Evolutionary conservation across 176 grass and related monocot species (phyloP), one percentile per base, ranked within the genome.

Genomic region (Carex cristatella): DNA sequence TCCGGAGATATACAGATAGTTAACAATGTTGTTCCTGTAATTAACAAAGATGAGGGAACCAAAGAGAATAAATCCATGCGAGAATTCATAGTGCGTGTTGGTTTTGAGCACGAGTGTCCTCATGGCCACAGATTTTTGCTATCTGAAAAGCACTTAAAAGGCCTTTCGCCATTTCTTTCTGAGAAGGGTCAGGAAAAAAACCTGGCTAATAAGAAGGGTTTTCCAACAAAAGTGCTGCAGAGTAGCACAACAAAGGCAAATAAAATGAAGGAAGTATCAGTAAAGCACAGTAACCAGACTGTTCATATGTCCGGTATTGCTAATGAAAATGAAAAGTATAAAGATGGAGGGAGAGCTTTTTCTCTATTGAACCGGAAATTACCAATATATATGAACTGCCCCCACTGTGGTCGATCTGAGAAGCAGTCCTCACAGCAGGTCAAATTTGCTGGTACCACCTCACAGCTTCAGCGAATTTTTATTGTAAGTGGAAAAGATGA

Each of bases 371-470:
- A 93, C 86, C 92, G 85, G 85, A 98, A 94, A 72, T 85, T 98
- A 76, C 96, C 96, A 51, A 84, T 98, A 94, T 95, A 93, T 94
- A 92, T 98, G 93, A 90, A 92, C 65, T 98, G 93, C 62, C 96
- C 93, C 71, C 86, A 98, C 84, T 98, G 96, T 83, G 94, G 87
- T 67, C 86, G 40, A 77, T 92, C 87, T 51, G 86, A 89, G 58
- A 87, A 81, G 57, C 85, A 92, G 63, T 80, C 72, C 57, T 79
- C 81, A 69, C 87, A 93, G 87, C 86, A 95, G 85, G 78, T 82
- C 37, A 94, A 90, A 66, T 83, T 87, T 93, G 88, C 93, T 76
- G 84, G 88, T 91, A 81, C 65, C 11, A 80, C 89, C 49, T 95
- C 96, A 74, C 96, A 95, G 70, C 96, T 98, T 84, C 96, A 98